Base-by-base conservation (phyloP, 495 filamentous ascomycete species). In the Glarea lozoyensis region DNA sequence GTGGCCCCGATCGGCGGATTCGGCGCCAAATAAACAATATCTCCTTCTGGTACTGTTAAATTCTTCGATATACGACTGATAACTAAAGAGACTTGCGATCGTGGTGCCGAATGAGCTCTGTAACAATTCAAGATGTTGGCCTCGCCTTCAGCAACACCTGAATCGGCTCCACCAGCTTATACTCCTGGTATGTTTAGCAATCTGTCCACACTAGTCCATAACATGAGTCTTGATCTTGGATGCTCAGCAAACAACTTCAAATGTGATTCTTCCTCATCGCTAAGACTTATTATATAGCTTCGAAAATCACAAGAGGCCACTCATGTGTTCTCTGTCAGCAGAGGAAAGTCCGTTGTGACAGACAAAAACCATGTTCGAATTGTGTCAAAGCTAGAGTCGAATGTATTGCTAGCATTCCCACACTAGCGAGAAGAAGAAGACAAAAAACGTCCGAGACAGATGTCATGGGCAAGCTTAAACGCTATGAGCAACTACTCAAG, bases 321-420 rank as follows among this genome's bases (percentile, higher is more conserved):
- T 81, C 78, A 24, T 84, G 79, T 49, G 69, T 80, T 27, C 56
- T 79, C 33, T 84, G 80, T 52, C 73, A 79, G 49, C 75, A 75
- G 46, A 68, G 78, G 37, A 84, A 83, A 59, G 80, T 83, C 38
- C 73, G 72, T 44, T 84, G 80, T 57, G 76, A 83, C 56, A 72
- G 74, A 57, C 65, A 70, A 45, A 70, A 79, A 48, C 77, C 75
- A 23, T 84, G 80, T 48, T 72, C 75, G 37, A 80, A 78, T 60
- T 83, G 79, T 52, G 56, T 72, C 58, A 83, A 77, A 64, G 69
- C 74, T 44, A 53, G 64, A 22, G 67, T 70, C 29, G 75, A 78
- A 34, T 84, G 79, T 50, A 62, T 76, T 2, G 72, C 76, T 20
- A 67, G 72, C n/a, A 65, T 72, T 52, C 76, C 75, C 18, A 68